Evolutionary conservation across 495 filamentous ascomycete genomes (phyloP), one percentile per base, ranked within the genome.

Genomic region (Durotheca rogersii): DNA sequence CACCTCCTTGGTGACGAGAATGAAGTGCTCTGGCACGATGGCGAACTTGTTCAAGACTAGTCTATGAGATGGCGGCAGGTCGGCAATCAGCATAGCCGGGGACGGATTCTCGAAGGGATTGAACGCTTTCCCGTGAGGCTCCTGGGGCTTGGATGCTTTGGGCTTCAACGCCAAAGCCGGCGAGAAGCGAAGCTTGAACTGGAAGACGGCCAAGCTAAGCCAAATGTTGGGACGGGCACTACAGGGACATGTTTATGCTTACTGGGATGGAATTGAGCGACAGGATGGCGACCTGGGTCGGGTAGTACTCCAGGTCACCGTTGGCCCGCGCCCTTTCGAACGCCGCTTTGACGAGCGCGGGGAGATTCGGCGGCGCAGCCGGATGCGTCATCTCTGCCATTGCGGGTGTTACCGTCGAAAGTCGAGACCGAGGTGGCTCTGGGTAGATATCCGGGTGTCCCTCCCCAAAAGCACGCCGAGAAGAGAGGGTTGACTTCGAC

Each of bases 1-100:
- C 72, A 85, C 83, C 15, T 65, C 67, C 38, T 62, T 80, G 1
- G 89, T 94, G 0, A 83, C 78, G 39, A 94, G 75, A 49, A 94
- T 89, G 68, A 87, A 89, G 65, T 94, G 89, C 39, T 88, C 77
- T 0, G 80, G 78, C 21, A 90, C 87, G 14, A 94, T 77, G 12
- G 89, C 86, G 61, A 81, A 94, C 63, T 90, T 92, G 70, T 92
- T 92, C 37, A 94, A 70, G 18, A 92, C 80, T 29, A 92, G 73
- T 48, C 76, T 67, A 66, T 92, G 86, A 6, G 72, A 70, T 0
- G 69, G 66, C 0, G 79, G 74, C 6, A 86, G 64, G 10, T 79
- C 69, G 30, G 80, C 70, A 47, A 92, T 67, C 45, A 89, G 72
- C 17, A 94, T 77, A 1, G 78, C 76, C 14, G 72, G 63, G 0